phyloP scores from a whole-genome alignment of 352 stramenopile genomes.

The Phytophthora pseudosyringae region DNA sequence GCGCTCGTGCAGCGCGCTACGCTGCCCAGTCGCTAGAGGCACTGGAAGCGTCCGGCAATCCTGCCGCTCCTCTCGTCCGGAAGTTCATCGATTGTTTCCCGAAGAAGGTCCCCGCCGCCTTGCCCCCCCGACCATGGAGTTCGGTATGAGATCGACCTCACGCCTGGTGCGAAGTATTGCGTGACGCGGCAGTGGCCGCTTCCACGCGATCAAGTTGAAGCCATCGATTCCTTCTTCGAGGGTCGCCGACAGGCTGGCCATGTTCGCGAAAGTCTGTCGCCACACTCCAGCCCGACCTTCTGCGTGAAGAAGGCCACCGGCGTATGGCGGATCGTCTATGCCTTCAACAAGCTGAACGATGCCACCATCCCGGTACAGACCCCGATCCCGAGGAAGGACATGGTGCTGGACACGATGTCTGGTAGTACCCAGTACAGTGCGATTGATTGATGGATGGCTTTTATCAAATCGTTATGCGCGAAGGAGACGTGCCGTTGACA shows the following conservation, averaged over 20 bases:
- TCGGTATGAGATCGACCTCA: too few relatives aligned
- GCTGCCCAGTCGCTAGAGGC: constrained; percentile 17
- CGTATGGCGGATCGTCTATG: too few relatives aligned
- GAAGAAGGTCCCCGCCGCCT: too few relatives aligned
- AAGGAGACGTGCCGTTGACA: too few relatives aligned
- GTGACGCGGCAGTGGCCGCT: too few relatives aligned
- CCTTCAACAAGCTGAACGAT: too few relatives aligned
- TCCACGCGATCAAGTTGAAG: too few relatives aligned
- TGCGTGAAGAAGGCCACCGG: neutral
- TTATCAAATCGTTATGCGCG: neutral
- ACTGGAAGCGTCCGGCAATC: constrained; percentile 6
- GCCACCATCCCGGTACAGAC: too few relatives aligned
- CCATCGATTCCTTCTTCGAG: too few relatives aligned
- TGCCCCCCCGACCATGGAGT: too few relatives aligned
- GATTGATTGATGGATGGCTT: constrained; percentile 1
- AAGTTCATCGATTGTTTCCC: constrained; percentile 29
- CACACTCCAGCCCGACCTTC: neutral
- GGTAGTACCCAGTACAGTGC: neutral
- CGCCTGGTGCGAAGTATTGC: too few relatives aligned
- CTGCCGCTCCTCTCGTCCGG: constrained; percentile 7
- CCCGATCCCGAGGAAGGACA: neutral
- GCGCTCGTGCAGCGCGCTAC: constrained; percentile 20
- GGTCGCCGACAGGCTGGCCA: too few relatives aligned
- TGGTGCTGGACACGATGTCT: neutral
- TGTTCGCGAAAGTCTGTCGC: neutral